These are phyloP conservation scores for Histomonas meleagridis DNA, from an alignment of 208 protist species.

Conservation along the genomic window DNA sequence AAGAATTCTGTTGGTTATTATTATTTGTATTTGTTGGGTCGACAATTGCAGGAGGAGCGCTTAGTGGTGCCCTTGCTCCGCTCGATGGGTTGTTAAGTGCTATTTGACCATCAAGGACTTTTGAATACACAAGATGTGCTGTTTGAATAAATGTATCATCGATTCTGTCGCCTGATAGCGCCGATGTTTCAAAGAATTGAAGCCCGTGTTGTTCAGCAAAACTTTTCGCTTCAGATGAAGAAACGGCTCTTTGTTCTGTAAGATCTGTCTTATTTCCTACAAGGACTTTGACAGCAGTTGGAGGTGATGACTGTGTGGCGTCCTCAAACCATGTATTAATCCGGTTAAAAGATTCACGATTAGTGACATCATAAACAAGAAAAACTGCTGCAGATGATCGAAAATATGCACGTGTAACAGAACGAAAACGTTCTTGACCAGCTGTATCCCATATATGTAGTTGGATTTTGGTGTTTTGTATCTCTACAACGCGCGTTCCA, in stretches of 20 bases:
- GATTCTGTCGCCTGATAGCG: not conserved
- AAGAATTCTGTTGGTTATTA: too few species aligned
- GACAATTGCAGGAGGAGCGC: too few species aligned
- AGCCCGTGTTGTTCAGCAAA: conserved; percentile 7
- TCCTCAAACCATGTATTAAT: not conserved
- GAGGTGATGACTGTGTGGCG: not conserved
- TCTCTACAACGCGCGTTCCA: not conserved
- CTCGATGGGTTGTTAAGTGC: not conserved
- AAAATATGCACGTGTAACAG: not conserved
- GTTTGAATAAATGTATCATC: conserved; percentile 31
- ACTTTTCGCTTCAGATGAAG: not conserved
- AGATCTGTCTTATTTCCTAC: conserved; percentile 39
- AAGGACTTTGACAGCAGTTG: not conserved
- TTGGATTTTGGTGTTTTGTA: not conserved
- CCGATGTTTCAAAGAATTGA: conserved; percentile 35
- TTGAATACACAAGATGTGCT: not conserved
- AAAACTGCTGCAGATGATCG: not conserved
- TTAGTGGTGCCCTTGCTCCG: not conserved
- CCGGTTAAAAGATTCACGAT: not conserved
- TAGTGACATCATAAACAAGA: conserved; percentile 27
- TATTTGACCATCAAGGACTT: not conserved
- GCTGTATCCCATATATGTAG: conserved; percentile 36
- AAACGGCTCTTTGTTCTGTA: not conserved
- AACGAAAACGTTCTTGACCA: conserved; percentile 20
- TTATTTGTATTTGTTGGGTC: too few species aligned